A percentile compares a stretch with the other conserved stretches of the same genome.
Conservation (phyloP, 306 rosid species). For the Quercus suber region DNA sequence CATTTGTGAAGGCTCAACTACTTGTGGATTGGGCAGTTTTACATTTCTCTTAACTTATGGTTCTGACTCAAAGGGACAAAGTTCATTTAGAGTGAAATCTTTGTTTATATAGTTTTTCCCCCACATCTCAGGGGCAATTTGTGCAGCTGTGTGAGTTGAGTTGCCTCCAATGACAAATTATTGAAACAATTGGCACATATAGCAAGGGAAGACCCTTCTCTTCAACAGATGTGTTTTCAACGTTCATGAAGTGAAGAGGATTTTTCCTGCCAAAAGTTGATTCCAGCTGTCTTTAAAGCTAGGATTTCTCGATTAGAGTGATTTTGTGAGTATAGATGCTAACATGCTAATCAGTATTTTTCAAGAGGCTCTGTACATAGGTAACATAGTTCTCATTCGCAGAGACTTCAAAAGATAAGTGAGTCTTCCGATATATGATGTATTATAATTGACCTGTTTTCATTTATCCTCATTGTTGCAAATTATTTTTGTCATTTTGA, state of each 20-base stretch:
- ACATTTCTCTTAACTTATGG: neutral
- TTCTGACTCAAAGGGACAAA: neutral
- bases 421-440: neutral
- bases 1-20: neutral
- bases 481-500: neutral
- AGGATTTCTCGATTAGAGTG: constrained; percentile 11
- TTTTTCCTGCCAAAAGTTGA: constrained; percentile 19
- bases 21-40: neutral
- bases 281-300: constrained; percentile 20
- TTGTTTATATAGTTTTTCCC: constrained; percentile 8
- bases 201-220: constrained; percentile 18
- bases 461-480: neutral
- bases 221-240: constrained; percentile 12
- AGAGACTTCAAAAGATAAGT: neutral
- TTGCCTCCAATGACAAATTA: constrained; percentile 6
- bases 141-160: constrained; percentile 55
- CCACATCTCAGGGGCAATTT: constrained; percentile 51
- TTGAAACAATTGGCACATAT: constrained; percentile 3
- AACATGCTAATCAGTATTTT: constrained; percentile 16
- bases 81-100: neutral
- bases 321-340: constrained; percentile 14
- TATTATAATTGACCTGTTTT: neutral
- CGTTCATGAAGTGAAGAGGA: constrained; percentile 4
- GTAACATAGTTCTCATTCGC: neutral
- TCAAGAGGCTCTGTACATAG: neutral